These are phyloP conservation scores for Debaryomyces tyrocola DNA, from an alignment of 805 yeast species.

Conservation along the genomic window DNA sequence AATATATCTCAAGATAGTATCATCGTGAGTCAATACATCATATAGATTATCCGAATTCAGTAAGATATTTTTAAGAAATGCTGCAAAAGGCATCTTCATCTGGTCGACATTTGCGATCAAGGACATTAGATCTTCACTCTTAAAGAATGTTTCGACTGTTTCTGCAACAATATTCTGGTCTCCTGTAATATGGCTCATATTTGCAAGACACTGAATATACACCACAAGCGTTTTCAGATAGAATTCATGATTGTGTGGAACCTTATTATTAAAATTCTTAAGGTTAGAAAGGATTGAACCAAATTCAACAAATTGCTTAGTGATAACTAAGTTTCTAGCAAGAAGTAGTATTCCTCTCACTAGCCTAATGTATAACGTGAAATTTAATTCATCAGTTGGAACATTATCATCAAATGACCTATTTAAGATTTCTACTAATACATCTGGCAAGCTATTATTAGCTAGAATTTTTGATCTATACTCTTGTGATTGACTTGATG, in stretches of 20 bases:
- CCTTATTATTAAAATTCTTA: constrained; percentile 5
- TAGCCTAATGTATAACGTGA: constrained; percentile 25
- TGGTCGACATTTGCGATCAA: constrained; percentile 7
- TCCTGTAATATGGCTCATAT: constrained; percentile 29
- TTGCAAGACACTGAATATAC: constrained; percentile 25
- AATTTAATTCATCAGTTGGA: not conserved
- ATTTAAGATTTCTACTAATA: constrained; percentile 7
- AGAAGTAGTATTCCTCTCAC: constrained; percentile 49
- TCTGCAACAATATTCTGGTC: constrained; percentile 7
- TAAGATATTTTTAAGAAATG: constrained; percentile 6
- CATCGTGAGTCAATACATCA: constrained; percentile 11
- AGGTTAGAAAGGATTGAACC: constrained; percentile 5
- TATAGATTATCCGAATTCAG: constrained; percentile 10
- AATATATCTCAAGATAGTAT: constrained; percentile 4
- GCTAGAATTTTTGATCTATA: constrained; percentile 5
- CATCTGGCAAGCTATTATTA: constrained; percentile 1
- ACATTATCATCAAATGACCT: constrained; percentile 5
- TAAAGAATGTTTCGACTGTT: constrained; percentile 2
- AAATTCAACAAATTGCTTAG: constrained; percentile 10
- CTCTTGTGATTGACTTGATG: constrained; percentile 4
- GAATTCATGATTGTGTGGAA: constrained; percentile 7
- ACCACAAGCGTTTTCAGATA: constrained; percentile 13
- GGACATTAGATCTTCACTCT: constrained; percentile 1
- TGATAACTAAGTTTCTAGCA: constrained; percentile 46
- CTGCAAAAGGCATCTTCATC: constrained; percentile 5